These are phyloP conservation scores for Suhomyces sp. DNA, from an alignment of 805 yeast genomes.

Conservation along the genomic window DNA sequence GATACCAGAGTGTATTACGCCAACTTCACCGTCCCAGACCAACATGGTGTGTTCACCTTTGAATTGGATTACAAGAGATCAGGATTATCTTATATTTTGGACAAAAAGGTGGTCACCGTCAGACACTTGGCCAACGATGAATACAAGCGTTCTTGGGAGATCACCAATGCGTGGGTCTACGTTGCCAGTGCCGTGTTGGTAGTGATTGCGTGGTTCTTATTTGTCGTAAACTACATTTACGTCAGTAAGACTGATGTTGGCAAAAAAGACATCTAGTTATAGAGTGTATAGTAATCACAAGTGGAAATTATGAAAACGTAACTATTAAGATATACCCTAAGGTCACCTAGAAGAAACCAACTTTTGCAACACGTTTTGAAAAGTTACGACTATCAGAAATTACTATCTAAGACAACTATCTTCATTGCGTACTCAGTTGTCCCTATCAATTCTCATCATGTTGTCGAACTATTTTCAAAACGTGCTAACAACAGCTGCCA, in stretches of 20 bases:
- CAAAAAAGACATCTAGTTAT: constrained; percentile 27
- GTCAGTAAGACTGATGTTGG: constrained; percentile 28
- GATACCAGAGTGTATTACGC: constrained; percentile 50
- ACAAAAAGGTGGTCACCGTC: constrained; percentile 71
- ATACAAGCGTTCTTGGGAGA: constrained; percentile 88
- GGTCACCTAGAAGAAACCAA: no score
- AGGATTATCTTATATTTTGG: constrained; percentile 69
- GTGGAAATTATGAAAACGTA: no score
- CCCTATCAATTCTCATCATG: constrained; percentile 20
- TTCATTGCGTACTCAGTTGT: constrained; percentile 19
- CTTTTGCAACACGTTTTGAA: no score
- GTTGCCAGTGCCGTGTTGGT: constrained; percentile 70
- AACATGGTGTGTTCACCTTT: constrained; percentile 94
- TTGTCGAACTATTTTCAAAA: no score
- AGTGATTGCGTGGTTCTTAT: constrained; percentile 70
- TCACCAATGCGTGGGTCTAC: constrained; percentile 91
- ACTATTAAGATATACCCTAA: no score
- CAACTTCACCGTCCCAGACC: constrained; percentile 81
- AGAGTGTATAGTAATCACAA: no score
- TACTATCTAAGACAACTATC: constrained; percentile 19
- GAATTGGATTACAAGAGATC: constrained; percentile 72
- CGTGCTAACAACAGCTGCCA: no score
- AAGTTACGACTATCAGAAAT: no score
- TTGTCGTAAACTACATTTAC: constrained; percentile 64
- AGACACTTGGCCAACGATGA: constrained; percentile 96